Evolutionary conservation across 169 alveolate species (phyloP).

Genomic region (Eimeria maxima): DNA sequence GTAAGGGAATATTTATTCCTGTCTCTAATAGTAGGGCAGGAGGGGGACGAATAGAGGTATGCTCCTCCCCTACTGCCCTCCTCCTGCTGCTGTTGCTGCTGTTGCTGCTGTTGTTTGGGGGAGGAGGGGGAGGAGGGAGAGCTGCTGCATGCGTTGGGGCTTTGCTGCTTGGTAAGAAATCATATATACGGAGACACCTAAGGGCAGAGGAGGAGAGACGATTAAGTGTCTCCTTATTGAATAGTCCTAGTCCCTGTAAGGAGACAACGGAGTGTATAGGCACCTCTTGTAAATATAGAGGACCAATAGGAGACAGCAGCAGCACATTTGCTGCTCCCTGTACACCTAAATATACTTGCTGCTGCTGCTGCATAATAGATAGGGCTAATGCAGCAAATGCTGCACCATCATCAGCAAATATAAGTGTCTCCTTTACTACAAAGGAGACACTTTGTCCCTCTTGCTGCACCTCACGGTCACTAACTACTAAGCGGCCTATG

Average conservation of each 20-base stretch:
- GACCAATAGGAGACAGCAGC: too few relatives aligned
- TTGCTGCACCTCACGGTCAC: constrained; percentile 9
- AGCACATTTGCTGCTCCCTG: too few relatives aligned
- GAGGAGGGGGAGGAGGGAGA: neutral
- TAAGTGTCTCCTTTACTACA: neutral
- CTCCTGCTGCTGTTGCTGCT: constrained; percentile 45
- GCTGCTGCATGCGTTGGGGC: too few relatives aligned
- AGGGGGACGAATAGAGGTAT: neutral
- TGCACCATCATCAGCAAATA: constrained; percentile 16
- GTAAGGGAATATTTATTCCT: neutral
- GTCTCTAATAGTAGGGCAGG: constrained; percentile 19
- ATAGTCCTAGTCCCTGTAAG: constrained; percentile 22
- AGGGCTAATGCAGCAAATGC: constrained; percentile 65
- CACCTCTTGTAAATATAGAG: too few relatives aligned
- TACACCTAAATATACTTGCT: neutral
- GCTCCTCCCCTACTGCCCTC: neutral
- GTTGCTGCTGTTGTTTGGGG: neutral
- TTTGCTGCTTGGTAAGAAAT: neutral
- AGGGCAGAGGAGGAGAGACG: constrained; percentile 63
- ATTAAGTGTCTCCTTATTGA: neutral
- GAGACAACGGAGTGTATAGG: constrained; percentile 25
- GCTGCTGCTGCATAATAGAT: neutral
- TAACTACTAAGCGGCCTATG: constrained; percentile 11
- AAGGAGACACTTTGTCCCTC: neutral
- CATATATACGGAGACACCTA: constrained; percentile 22